Evolutionary conservation across 164 flowering plant species (phyloP), one percentile per base, ranked within the genome.

Genomic region (Magnolia kwangsiensis): DNA sequence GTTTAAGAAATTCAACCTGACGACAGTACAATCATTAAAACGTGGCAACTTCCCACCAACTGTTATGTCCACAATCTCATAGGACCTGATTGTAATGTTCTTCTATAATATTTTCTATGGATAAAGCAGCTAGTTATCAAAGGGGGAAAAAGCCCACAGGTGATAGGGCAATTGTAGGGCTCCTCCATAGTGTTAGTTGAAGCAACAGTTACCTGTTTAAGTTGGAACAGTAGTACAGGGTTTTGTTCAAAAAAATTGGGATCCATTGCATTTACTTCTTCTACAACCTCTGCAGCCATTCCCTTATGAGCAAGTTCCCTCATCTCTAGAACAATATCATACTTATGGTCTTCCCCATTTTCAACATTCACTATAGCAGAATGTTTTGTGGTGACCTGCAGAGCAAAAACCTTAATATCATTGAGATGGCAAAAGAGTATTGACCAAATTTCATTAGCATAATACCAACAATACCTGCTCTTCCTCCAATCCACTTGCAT

Each of bases 1-100:
- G 80, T 84, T 94, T 96, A 31, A 96, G 90, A 78, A 96, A 96
- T 83, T 96, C 98, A 81, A 96, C 88, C 99, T 96, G 89, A 70
- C 74, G 55, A 50, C 71, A 82, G 31, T 20, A 49, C 24, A 59
- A 63, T 50, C 19, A 71, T 75, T 72, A 79, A 71, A 58, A 37
- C 29, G 31, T 71, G 51, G 20, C 27, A 69, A 21, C 58, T 72
- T 31, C 20, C 20, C 3, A 11, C 78, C 63, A 59, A 51, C 24
- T 67, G 19, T 68, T 29, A 29, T 14, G 50, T 31, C 37, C 51
- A 6, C 16, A 45, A 31, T 11, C 51, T 18, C 4, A 31, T 11
- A 21, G 31, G 45, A 24, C 50, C 50, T 68, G 49, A 24, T 4
- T 16, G 31, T 29, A 24, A 29, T 29, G 13, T 68, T 14, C 16